Conservation (phyloP, 805 yeast species). For the Pichia kluyveri region DNA sequence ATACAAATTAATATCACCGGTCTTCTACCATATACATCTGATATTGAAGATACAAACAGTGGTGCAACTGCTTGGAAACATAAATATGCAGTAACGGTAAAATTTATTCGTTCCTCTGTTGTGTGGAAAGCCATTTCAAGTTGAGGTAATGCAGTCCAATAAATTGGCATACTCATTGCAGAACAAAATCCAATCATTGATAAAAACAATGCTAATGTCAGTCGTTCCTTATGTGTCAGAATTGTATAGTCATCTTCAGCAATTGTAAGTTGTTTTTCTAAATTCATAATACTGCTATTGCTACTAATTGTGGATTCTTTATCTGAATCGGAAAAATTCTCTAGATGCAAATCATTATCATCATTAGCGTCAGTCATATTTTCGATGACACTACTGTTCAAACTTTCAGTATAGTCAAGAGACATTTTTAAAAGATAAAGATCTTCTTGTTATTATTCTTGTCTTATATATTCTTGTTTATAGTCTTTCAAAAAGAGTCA, state of each 20-base stretch:
- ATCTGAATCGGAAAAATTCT: background rate
- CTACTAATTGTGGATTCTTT: background rate
- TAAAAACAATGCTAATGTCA: constrained; percentile 30
- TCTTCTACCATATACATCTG: constrained; percentile 67
- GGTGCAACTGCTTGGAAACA: constrained; percentile 75
- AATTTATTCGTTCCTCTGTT: constrained; percentile 48
- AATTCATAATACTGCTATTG: background rate
- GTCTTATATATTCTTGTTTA: too few relatives aligned
- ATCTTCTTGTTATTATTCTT: too few relatives aligned
- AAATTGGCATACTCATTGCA: constrained; percentile 65
- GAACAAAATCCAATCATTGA: constrained; percentile 54
- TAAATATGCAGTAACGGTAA: constrained; percentile 70
- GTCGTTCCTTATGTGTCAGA: constrained; percentile 32
- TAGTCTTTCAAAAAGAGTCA: too few relatives aligned
- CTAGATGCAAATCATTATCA: too few relatives aligned
- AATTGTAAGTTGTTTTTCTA: background rate
- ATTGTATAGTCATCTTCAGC: constrained; percentile 33
- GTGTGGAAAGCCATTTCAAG: constrained; percentile 48
- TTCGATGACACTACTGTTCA: too few relatives aligned
- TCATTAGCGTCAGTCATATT: too few relatives aligned
- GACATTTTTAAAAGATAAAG: too few relatives aligned
- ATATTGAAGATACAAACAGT: constrained; percentile 53
- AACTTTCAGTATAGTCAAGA: too few relatives aligned
- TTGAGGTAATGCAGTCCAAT: constrained; percentile 65
- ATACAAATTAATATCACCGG: constrained; percentile 53